Conservation (phyloP, 2,329 filamentous ascomycete genomes). For the Curvularia eragrostidis region DNA sequence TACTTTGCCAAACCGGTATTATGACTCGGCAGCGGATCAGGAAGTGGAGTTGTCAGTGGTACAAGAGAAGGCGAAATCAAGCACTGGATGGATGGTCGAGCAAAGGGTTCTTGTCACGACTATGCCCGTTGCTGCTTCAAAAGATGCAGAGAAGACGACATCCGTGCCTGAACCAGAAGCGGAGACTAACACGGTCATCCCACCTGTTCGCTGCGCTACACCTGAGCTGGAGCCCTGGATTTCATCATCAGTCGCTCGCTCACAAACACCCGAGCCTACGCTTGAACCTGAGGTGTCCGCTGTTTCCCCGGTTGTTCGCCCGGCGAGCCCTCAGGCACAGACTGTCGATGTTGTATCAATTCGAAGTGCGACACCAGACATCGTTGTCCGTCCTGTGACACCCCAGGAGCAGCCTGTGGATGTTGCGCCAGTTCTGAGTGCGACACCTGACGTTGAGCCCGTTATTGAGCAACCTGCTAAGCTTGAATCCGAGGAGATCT, state of each 20-base stretch:
- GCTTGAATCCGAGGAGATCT: neutral
- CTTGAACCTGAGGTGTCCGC: slow-evolving; percentile 1
- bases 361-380: neutral
- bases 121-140: slow-evolving; percentile 1
- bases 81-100: slow-evolving; percentile 15
- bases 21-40: neutral
- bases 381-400: neutral
- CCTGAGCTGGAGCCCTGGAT: slow-evolving; percentile 18
- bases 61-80: slow-evolving; percentile 15
- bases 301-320: neutral
- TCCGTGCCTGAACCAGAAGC: neutral
- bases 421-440: neutral
- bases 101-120: slow-evolving; percentile 15
- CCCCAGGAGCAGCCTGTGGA: neutral
- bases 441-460: neutral
- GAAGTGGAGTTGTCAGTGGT: slow-evolving; percentile 8
- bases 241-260: slow-evolving; percentile 1
- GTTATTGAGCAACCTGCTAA: neutral
- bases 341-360: neutral
- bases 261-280: neutral
- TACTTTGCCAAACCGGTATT: neutral
- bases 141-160: neutral
- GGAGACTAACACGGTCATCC: neutral
- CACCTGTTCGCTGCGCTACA: slow-evolving; percentile 14
- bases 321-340: neutral